A percentile compares a stretch with the other conserved stretches of the same genome.
phyloP scores from a whole-genome alignment of 805 yeast genomes.

The Candida insectorum region DNA sequence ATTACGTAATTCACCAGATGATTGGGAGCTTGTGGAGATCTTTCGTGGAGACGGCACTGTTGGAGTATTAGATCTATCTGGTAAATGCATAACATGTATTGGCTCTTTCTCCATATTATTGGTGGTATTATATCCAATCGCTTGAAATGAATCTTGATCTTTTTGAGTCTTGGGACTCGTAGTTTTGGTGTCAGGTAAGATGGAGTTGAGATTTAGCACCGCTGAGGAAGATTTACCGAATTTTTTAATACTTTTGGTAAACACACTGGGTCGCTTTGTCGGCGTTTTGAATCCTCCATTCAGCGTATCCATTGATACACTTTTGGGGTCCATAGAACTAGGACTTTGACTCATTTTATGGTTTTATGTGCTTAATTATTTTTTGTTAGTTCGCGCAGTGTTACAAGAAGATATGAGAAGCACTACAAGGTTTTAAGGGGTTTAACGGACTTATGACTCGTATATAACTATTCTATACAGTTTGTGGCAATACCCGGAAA shows the following conservation, averaged over 20 bases:
- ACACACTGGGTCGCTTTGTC: conserved; percentile 13
- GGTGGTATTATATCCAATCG: conserved; percentile 33
- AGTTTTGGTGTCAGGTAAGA: neutral
- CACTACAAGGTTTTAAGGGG: too few species aligned
- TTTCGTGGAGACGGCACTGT: conserved; percentile 5
- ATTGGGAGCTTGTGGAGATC: conserved; percentile 6
- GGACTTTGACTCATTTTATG: too few species aligned
- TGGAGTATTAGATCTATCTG: neutral
- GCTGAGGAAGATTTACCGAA: conserved; percentile 26
- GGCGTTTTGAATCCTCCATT: conserved; percentile 10
- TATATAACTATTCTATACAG: too few species aligned
- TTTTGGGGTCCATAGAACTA: too few species aligned
- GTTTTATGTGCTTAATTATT: too few species aligned
- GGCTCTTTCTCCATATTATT: conserved; percentile 24
- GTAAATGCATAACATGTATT: conserved; percentile 23
- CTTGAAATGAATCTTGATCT: conserved; percentile 22
- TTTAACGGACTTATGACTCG: too few species aligned
- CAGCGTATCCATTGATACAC: too few species aligned
- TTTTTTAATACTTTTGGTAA: conserved; percentile 29
- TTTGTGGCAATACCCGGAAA: too few species aligned
- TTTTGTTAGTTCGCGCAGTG: too few species aligned
- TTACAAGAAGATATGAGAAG: too few species aligned
- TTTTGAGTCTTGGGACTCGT: conserved; percentile 3
- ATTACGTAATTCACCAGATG: conserved; percentile 7
- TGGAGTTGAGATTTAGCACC: conserved; percentile 16